These are phyloP conservation scores for Saturnispora sanitii DNA, from an alignment of 805 yeast genomes.

Conservation along the genomic window DNA sequence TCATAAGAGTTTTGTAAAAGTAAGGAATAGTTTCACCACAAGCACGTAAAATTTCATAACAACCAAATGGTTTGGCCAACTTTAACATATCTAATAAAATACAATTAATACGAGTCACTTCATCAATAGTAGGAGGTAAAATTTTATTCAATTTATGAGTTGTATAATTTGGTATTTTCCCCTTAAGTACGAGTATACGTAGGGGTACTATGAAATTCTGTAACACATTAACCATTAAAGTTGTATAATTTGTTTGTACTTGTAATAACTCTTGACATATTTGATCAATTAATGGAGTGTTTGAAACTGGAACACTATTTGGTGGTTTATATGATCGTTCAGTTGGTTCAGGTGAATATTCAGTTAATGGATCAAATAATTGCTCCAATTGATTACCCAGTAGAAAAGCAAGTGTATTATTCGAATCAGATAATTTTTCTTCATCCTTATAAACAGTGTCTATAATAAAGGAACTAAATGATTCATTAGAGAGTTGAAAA, in stretches of 20 bases:
- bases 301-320: constrained; percentile 7
- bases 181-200: constrained; percentile 56
- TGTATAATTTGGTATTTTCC: constrained; percentile 42
- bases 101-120: constrained; percentile 82
- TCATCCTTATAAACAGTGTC: constrained; percentile 62
- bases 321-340: constrained; percentile 65
- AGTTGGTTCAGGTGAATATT: constrained; percentile 85
- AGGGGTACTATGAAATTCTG: constrained; percentile 74
- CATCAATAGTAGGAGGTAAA: constrained; percentile 94
- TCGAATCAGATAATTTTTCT: constrained; percentile 34
- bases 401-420: constrained; percentile 65
- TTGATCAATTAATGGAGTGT: constrained; percentile 33
- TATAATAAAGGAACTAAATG: constrained; percentile 42
- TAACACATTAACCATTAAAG: constrained; percentile 59
- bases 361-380: constrained; percentile 79
- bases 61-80: constrained; percentile 58
- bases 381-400: constrained; percentile 84
- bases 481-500: constrained; percentile 35
- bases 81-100: constrained; percentile 68
- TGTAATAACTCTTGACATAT: constrained; percentile 58
- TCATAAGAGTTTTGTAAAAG: constrained; percentile 83
- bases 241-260: constrained; percentile 68
- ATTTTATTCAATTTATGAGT: constrained; percentile 62
- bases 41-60: constrained; percentile 67
- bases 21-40: constrained; percentile 79